Evolutionary conservation across 1,139 yeast genomes (phyloP).

Genomic region (Scheffersomyces quercinus): DNA sequence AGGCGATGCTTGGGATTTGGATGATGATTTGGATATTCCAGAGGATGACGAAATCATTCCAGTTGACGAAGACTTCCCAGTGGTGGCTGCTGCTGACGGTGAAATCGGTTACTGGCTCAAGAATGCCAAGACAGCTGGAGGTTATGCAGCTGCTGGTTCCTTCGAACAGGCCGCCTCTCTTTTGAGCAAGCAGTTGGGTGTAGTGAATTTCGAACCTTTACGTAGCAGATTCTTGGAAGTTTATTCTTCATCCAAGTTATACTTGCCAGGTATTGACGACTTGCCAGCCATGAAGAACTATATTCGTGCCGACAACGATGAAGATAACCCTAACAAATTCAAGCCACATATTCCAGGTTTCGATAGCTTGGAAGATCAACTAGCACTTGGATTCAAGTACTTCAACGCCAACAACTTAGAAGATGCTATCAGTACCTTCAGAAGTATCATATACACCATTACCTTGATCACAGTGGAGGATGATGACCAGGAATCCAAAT

Average conservation of each 20-base stretch:
- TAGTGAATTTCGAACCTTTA: slow-evolving; percentile 83
- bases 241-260: slow-evolving; percentile 76
- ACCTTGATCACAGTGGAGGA: slow-evolving; percentile 70
- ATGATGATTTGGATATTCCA: slow-evolving; percentile 43
- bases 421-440: slow-evolving; percentile 76
- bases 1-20: slow-evolving; percentile 61
- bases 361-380: slow-evolving; percentile 61
- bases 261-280: slow-evolving; percentile 69
- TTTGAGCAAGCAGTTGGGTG: slow-evolving; percentile 85
- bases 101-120: slow-evolving; percentile 85
- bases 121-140: slow-evolving; percentile 88
- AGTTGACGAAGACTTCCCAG: slow-evolving; percentile 20
- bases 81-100: slow-evolving; percentile 34
- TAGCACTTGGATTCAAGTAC: slow-evolving; percentile 75
- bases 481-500: slow-evolving; percentile 75
- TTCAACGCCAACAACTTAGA: slow-evolving; percentile 84
- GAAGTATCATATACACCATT: slow-evolving; percentile 75
- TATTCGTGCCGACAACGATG: slow-evolving; percentile 61
- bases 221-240: slow-evolving; percentile 80
- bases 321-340: slow-evolving; percentile 55
- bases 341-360: slow-evolving; percentile 78
- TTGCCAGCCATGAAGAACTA: slow-evolving; percentile 70
- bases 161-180: slow-evolving; percentile 95
- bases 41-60: slow-evolving; percentile 27
- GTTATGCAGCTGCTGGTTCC: slow-evolving; percentile 93